phyloP scores from a whole-genome alignment of 1,139 yeast genomes.

The Yamadazyma atlantica region DNA sequence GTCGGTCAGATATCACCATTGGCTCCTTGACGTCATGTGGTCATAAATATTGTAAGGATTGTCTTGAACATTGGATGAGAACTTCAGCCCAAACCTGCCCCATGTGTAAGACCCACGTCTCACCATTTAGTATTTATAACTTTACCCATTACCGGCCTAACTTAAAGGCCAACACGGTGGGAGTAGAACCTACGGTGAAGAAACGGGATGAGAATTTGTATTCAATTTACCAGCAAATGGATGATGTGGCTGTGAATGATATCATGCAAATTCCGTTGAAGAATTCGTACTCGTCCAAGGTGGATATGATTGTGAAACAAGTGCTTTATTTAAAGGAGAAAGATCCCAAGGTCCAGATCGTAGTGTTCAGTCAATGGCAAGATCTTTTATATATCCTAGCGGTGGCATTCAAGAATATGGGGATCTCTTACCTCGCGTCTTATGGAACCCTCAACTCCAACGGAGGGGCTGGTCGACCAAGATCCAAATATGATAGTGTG shows the following conservation, averaged over 20 bases:
- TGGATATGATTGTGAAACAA: slow-evolving; percentile 78
- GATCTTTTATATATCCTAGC: slow-evolving; percentile 68
- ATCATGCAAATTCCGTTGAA: slow-evolving; percentile 45
- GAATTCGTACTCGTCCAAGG: slow-evolving; percentile 74
- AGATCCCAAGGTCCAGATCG: slow-evolving; percentile 71
- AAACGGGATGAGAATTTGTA: slow-evolving; percentile 27
- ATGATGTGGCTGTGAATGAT: slow-evolving; percentile 36
- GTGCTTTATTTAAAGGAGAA: slow-evolving; percentile 57
- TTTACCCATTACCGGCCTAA: slow-evolving; percentile 53
- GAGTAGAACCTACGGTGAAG: slow-evolving; percentile 12
- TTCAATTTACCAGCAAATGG: slow-evolving; percentile 51
- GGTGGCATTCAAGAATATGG: slow-evolving; percentile 62
- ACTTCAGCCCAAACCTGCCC: slow-evolving; percentile 60
- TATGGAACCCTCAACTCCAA: slow-evolving; percentile 38
- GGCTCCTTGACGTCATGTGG: slow-evolving; percentile 90
- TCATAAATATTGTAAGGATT: slow-evolving; percentile 80
- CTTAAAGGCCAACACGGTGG: slow-evolving; percentile 47
- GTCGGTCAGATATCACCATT: slow-evolving; percentile 63
- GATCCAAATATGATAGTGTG: slow-evolving; percentile 43
- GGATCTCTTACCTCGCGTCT: slow-evolving; percentile 50
- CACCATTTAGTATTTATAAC: slow-evolving; percentile 50
- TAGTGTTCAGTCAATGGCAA: slow-evolving; percentile 86
- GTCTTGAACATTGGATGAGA: slow-evolving; percentile 70
- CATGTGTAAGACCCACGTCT: slow-evolving; percentile 60
- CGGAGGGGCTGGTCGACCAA: slow-evolving; percentile 28